A percentile compares a stretch with the other conserved stretches of the same genome.
These are phyloP conservation scores for Silene noctiflora DNA, from an alignment of 179 eudicot genomes.

Conservation along the genomic window DNA sequence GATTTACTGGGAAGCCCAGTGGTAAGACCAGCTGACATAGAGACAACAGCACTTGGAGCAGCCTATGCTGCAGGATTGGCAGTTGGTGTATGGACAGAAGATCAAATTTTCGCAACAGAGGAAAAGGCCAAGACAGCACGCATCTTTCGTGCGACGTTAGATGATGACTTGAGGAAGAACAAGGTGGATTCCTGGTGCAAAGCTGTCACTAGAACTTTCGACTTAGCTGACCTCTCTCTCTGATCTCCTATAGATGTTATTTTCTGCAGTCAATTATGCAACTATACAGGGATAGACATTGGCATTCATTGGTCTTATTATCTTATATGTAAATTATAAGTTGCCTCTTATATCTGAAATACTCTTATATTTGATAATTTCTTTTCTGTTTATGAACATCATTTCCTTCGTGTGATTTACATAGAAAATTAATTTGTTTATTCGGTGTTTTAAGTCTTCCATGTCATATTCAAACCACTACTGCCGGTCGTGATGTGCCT, in stretches of 20 bases:
- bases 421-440: background rate
- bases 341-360: background rate
- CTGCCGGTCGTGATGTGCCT: no score
- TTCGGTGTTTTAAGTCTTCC: no score
- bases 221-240: constrained; percentile 76
- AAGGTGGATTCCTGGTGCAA: constrained; percentile 93
- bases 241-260: background rate
- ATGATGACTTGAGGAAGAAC: constrained; percentile 60
- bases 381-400: background rate
- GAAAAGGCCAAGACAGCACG: constrained; percentile 59
- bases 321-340: background rate
- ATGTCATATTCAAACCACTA: no score
- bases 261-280: background rate
- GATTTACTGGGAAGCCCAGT: constrained; percentile 79
- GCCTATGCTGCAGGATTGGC: constrained; percentile 98
- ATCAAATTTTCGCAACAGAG: constrained; percentile 57
- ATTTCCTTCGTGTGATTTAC: background rate
- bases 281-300: background rate
- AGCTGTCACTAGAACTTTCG: constrained; percentile 73
- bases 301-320: constrained; percentile 3
- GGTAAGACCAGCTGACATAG: constrained; percentile 79
- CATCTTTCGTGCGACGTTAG: constrained; percentile 47
- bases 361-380: background rate
- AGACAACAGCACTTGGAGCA: constrained; percentile 97
- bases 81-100: constrained; percentile 81